Evolutionary conservation across 2,329 filamentous ascomycete species (phyloP), one percentile per base, ranked within the genome.

Genomic region (Calonectria pteridis): DNA sequence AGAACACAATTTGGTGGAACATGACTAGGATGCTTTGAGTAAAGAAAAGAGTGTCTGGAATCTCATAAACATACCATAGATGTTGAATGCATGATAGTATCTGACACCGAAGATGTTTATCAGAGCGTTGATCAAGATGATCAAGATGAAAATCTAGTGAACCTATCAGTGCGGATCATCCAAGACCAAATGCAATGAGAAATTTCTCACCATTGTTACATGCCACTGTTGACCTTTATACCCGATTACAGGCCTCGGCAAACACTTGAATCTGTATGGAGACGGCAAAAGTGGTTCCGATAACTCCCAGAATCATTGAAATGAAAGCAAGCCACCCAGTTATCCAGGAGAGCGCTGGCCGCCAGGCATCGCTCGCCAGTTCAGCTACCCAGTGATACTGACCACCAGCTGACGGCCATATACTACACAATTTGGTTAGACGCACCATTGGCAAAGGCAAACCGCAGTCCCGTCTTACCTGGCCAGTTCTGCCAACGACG

Each of bases 331-430:
- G 23, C 67, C 67, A 69, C 4, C 67, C 67, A 4, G 67, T 46
- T 13, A 62, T 18, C 67, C 67, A 69, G 0, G 67, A 69, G 10
- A 69, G 20, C 9, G 49, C 11, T 6, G 67, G 67, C 23, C 67
- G 50, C 67, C 67, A 69, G 4, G 35, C 4, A 13, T 46, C 35
- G 14, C 18, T 69, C 7, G 67, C 9, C 20, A 69, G 37, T 11
- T 69, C 67, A 23, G 51, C 67, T 26, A 28, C 53, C 67, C 67
- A 69, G 29, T 69, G 67, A 20, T 69, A 69, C 14, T 69, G 67
- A 0, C 67, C 67, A 23, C 67, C 67, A 1, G 67, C 28, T 2
- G 67, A 69, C 5, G 67, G 67, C 67, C 67, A 69, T 2, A 62
- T 50, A 28, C 67, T 69, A 29, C 16, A 14, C 13, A 6, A 3